Conservation (phyloP, 345 rosid species). For the Chamaenerion angustifolium region DNA sequence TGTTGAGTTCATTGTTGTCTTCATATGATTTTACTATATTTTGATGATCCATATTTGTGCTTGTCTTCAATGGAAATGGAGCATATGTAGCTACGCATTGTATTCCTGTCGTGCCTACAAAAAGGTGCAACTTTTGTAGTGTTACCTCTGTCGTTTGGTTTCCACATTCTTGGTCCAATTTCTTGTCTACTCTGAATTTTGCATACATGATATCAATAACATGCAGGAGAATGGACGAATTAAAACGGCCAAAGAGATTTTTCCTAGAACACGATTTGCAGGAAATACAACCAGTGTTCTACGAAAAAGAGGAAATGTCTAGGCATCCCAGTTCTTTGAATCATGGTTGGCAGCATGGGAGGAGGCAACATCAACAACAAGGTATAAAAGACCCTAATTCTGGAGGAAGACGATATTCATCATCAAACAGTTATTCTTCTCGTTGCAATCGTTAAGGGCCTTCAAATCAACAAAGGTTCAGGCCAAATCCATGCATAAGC, state of each 20-base stretch:
- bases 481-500: slow-evolving; percentile 7
- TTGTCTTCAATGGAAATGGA: slow-evolving; percentile 75
- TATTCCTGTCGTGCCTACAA: slow-evolving; percentile 83
- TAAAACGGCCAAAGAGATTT: slow-evolving; percentile 51
- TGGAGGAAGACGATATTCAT: slow-evolving; percentile 17
- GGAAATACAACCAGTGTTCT: slow-evolving; percentile 48
- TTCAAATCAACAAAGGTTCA: slow-evolving; percentile 17
- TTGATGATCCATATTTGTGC: slow-evolving; percentile 49
- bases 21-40: slow-evolving; percentile 5
- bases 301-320: slow-evolving; percentile 18
- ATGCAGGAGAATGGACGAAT: slow-evolving; percentile 86
- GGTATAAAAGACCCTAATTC: slow-evolving; percentile 12
- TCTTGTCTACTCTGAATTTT: slow-evolving; percentile 1
- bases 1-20: too few relatives aligned
- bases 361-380: slow-evolving; percentile 28
- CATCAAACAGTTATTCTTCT: slow-evolving; percentile 12
- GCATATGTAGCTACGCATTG: slow-evolving; percentile 91
- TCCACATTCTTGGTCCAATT: neutral
- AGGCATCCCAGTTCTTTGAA: slow-evolving; percentile 17
- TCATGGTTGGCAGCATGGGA: slow-evolving; percentile 15
- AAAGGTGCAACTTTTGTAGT: slow-evolving; percentile 42
- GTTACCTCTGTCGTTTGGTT: neutral
- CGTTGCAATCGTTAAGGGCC: slow-evolving; percentile 26
- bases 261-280: slow-evolving; percentile 68
- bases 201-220: slow-evolving; percentile 97